Evolutionary conservation across 768 basidiomycete species (phyloP).

Genomic region (Trichaptum fuscoviolaceum): DNA sequence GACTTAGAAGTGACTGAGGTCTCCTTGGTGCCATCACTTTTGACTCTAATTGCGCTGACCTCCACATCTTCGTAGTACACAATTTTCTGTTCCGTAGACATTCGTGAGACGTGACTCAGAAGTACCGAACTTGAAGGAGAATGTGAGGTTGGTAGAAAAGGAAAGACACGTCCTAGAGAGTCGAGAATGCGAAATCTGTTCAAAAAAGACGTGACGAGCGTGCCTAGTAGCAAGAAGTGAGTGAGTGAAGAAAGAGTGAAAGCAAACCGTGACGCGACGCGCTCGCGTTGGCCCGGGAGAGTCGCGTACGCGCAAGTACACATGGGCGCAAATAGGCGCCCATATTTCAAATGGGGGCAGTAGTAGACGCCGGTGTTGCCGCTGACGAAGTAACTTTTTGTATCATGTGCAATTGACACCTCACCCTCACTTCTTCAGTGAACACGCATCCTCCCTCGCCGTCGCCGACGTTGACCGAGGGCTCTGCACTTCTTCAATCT

Average conservation of each 20-base stretch:
- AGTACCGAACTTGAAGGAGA: background rate
- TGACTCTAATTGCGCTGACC: slow-evolving; percentile 12
- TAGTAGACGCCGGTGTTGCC: too few species aligned
- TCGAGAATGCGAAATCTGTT: background rate
- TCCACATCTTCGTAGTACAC: slow-evolving; percentile 47
- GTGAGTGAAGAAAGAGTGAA: background rate
- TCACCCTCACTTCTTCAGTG: background rate
- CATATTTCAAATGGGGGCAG: too few species aligned
- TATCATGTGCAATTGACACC: too few species aligned
- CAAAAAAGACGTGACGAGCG: background rate
- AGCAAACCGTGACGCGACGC: background rate
- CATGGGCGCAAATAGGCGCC: too few species aligned
- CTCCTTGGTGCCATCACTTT: slow-evolving; percentile 5
- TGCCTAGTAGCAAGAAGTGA: background rate
- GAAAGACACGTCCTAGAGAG: background rate
- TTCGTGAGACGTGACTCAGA: slow-evolving; percentile 11
- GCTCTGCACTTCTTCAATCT: slow-evolving; percentile 40
- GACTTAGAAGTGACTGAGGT: slow-evolving; percentile 19
- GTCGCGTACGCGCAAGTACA: background rate
- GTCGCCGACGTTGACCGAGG: slow-evolving; percentile 4
- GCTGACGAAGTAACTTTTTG: too few species aligned
- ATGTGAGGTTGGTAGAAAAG: background rate
- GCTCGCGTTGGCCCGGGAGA: background rate
- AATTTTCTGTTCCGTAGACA: slow-evolving; percentile 23
- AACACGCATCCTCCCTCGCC: slow-evolving; percentile 4